These are phyloP conservation scores for Vicia villosa DNA, from an alignment of 306 rosid species.

Conservation along the genomic window DNA sequence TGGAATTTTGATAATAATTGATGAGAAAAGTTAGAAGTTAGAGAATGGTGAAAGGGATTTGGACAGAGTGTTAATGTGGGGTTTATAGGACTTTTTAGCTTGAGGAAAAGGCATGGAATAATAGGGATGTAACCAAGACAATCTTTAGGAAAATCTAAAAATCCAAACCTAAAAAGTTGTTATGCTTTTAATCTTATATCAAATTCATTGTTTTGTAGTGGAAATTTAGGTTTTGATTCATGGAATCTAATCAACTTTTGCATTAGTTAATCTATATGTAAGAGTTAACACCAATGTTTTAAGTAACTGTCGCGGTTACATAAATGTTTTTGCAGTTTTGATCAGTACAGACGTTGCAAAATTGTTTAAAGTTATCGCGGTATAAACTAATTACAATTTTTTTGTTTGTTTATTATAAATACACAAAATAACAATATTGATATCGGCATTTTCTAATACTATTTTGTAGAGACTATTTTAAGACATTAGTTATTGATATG, in stretches of 20 bases:
- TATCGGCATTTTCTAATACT: not conserved
- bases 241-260: conserved; percentile 28
- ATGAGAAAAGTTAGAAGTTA: conserved; percentile 13
- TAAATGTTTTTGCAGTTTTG: no score
- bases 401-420: no score
- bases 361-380: no score
- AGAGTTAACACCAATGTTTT: no score
- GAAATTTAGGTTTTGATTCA: conserved; percentile 38
- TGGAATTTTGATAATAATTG: conserved; percentile 8
- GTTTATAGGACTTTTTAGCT: conserved; percentile 48
- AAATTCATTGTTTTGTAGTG: conserved; percentile 36
- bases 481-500: conserved; percentile 32
- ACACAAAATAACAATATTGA: no score
- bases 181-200: conserved; percentile 31
- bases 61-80: conserved; percentile 48
- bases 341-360: no score
- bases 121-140: conserved; percentile 53
- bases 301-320: no score
- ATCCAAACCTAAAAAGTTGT: conserved; percentile 57
- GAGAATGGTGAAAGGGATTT: conserved; percentile 38
- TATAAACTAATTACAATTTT: no score
- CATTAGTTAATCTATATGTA: conserved; percentile 17
- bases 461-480: no score
- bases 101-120: conserved; percentile 54
- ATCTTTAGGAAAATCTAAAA: conserved; percentile 42